phyloP scores from a whole-genome alignment of 139 green algal genomes.

The Chlamydomonas schloesseri region DNA sequence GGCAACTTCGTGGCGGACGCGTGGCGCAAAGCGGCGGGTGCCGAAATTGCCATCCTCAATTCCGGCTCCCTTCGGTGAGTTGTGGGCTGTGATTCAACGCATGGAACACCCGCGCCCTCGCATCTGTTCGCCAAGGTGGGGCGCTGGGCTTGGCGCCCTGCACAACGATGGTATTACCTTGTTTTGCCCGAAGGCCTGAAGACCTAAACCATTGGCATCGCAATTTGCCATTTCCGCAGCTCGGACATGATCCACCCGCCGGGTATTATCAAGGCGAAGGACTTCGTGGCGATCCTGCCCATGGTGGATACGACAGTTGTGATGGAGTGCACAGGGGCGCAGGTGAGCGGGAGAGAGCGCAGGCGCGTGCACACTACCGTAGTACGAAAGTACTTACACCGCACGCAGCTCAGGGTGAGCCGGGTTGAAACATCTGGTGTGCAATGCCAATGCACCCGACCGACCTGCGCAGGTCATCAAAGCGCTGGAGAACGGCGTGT shows the following conservation, averaged over 20 bases:
- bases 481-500: slow-evolving; percentile 80
- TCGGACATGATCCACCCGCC: slow-evolving; percentile 53
- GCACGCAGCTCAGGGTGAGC: no score
- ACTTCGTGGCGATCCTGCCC: slow-evolving; percentile 80
- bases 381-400: no score
- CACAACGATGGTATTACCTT: no score
- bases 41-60: slow-evolving; percentile 75
- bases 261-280: slow-evolving; percentile 64
- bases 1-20: slow-evolving; percentile 77
- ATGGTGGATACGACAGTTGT: slow-evolving; percentile 74
- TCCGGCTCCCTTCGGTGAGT: slow-evolving; percentile 68
- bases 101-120: no score
- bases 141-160: no score
- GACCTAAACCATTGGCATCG: no score
- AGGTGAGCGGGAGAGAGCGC: no score
- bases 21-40: slow-evolving; percentile 40
- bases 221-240: slow-evolving; percentile 15
- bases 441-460: no score
- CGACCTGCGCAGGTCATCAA: slow-evolving; percentile 48
- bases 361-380: no score
- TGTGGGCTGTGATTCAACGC: background rate
- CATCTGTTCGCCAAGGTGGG: no score
- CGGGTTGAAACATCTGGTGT: no score
- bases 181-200: no score
- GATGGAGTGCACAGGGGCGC: slow-evolving; percentile 48